These are phyloP conservation scores for Chondrus crispus DNA, from an alignment of 23 red algal species.

Conservation along the genomic window DNA sequence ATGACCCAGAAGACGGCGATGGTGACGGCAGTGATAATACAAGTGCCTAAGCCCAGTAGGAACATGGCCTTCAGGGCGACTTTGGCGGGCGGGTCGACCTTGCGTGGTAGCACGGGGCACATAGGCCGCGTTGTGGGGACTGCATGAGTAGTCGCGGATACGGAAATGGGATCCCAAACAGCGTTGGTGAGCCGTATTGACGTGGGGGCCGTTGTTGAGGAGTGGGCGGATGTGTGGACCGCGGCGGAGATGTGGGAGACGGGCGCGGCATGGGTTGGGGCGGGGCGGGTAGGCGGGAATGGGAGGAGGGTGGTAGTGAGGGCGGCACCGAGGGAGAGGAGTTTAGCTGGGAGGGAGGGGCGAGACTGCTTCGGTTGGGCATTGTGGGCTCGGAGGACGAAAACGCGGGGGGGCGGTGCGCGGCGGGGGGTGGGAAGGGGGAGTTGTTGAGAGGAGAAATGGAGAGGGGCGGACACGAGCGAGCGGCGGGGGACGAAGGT, in stretches of 20 bases:
- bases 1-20: conserved; percentile 75
- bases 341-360: not conserved
- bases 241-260: not conserved
- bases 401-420: not conserved
- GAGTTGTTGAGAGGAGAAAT: not conserved
- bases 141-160: not conserved
- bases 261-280: too few species aligned
- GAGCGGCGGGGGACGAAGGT: not conserved
- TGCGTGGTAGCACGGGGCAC: not conserved
- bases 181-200: too few species aligned
- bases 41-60: conserved; percentile 10
- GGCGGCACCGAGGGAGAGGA: not conserved
- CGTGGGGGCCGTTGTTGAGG: not conserved
- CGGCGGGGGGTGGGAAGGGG: not conserved
- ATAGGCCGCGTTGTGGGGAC: not conserved
- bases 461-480: not conserved
- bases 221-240: not conserved
- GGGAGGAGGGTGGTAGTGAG: not conserved
- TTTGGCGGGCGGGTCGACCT: not conserved
- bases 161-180: too few species aligned
- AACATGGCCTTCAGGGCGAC: conserved; percentile 24
- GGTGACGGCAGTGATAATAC: conserved; percentile 34
- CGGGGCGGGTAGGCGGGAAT: not conserved
- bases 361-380: not conserved
- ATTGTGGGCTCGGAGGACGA: not conserved